These are phyloP conservation scores for Diaporthe batatas DNA, from an alignment of 2,329 filamentous ascomycete genomes.

Conservation along the genomic window DNA sequence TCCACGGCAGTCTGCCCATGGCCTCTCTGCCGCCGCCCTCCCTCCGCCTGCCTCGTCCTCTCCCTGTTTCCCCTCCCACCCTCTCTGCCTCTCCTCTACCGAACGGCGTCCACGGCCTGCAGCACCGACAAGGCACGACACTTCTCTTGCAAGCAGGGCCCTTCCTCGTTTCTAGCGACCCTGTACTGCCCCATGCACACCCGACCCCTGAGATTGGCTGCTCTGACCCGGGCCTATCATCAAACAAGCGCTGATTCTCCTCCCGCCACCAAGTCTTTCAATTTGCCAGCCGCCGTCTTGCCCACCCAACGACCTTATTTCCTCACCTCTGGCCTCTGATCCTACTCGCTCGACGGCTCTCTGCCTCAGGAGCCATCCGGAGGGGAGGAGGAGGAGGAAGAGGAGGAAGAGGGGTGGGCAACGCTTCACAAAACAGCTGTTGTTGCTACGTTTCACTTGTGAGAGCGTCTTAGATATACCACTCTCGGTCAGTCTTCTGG, in stretches of 20 bases:
- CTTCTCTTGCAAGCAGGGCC: slow-evolving; percentile 17
- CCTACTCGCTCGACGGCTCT: slow-evolving; percentile 5
- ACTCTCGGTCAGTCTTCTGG: slow-evolving; percentile 3
- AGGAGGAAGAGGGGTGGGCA: not conserved
- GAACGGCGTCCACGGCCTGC: slow-evolving; percentile 3
- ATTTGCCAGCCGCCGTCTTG: slow-evolving; percentile 28
- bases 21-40: slow-evolving; percentile 23
- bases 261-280: slow-evolving; percentile 14
- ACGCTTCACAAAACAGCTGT: not conserved
- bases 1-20: slow-evolving; percentile 40
- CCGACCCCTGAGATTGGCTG: slow-evolving; percentile 9
- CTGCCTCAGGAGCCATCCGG: slow-evolving; percentile 35
- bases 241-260: slow-evolving; percentile 37
- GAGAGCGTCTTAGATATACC: not conserved
- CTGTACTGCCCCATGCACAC: not conserved
- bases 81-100: not conserved
- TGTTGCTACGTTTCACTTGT: slow-evolving; percentile 5
- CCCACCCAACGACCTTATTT: slow-evolving; percentile 20
- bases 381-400: not conserved
- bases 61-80: not conserved
- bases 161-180: slow-evolving; percentile 26
- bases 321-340: not conserved
- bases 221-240: slow-evolving; percentile 25
- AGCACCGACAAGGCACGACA: slow-evolving; percentile 10
- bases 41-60: slow-evolving; percentile 2